Evolutionary conservation across 192 early-diverging fungal genomes (phyloP), one percentile per base, ranked within the genome.

Genomic region (Gonapodya prolifera): DNA sequence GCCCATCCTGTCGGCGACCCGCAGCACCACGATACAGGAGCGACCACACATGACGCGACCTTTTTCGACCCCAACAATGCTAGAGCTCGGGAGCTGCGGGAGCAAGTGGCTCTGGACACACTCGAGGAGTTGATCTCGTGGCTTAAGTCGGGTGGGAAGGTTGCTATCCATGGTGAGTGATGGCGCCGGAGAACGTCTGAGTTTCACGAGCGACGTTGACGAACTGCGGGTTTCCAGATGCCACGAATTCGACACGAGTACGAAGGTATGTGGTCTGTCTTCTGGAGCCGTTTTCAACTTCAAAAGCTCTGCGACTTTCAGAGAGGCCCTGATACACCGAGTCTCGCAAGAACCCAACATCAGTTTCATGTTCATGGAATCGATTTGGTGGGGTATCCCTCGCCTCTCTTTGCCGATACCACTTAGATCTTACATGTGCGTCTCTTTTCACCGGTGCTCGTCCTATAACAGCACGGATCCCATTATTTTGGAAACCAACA

Each of bases 11-110:
- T n/a, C n/a, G n/a, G n/a, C 73, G 17, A n/a, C 36, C 70, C 2
- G 32, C 23, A n/a, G n/a, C n/a, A n/a, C n/a, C n/a, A n/a, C n/a
- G n/a, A n/a, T n/a, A n/a, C n/a, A n/a, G n/a, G n/a, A n/a, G n/a
- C n/a, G n/a, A n/a, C n/a, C n/a, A n/a, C n/a, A 2, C 95, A 97
- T 75, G 91, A 92, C 75, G 90, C 93, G 36, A 82, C 84, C n/a
- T 99, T 99, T 80, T 99, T 99, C 82, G 97, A 98, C 77, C 92
- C 95, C 13, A 70, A 75, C 13, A 99, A 99, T 81, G 80, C 81
- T 2, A 83, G 92, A 34, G 94, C 92, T 69, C 86, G 87, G 33
- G 84, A 86, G 34, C 80, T 94, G 30, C 89, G 97, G 75, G 96
- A 99, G 79, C 87, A 93, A 61, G 79, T 99, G 0, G 96, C 96